These are phyloP conservation scores for Conticribra guillardii DNA, from an alignment of 108 stramenopile species.

Conservation along the genomic window DNA sequence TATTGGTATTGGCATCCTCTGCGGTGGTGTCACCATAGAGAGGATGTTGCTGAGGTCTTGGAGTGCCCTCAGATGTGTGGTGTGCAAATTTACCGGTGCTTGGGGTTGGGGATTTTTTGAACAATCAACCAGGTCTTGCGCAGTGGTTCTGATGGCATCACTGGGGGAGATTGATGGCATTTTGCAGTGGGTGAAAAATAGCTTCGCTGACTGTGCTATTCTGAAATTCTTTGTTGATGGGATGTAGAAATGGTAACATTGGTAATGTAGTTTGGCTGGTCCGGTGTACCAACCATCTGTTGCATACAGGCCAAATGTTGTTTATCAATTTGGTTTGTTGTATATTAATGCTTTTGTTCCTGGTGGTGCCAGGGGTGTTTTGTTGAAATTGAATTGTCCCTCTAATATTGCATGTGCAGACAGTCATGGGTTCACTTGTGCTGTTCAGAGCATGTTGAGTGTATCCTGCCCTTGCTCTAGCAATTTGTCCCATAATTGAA, in stretches of 20 bases:
- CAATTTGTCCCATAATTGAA: slow-evolving; percentile 40
- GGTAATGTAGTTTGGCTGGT: too few relatives aligned
- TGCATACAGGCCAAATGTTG: slow-evolving; percentile 23
- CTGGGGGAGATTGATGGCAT: background rate
- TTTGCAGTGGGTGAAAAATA: slow-evolving; percentile 2
- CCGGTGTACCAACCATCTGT: slow-evolving; percentile 42
- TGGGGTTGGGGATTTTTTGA: background rate
- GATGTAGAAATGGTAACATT: slow-evolving; percentile 7
- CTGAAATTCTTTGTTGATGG: background rate
- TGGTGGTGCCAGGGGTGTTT: background rate
- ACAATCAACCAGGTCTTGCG: background rate
- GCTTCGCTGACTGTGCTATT: slow-evolving; percentile 26
- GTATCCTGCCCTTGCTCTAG: slow-evolving; percentile 22
- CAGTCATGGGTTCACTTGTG: slow-evolving; percentile 38
- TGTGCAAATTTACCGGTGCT: background rate
- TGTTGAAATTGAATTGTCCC: slow-evolving; percentile 17
- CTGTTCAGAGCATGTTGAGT: slow-evolving; percentile 42
- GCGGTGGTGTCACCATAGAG: background rate
- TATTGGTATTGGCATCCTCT: too few relatives aligned
- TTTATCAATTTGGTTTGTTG: background rate
- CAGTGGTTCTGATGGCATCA: slow-evolving; percentile 10
- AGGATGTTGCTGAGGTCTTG: background rate
- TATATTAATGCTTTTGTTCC: slow-evolving; percentile 15
- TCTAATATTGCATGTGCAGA: slow-evolving; percentile 34
- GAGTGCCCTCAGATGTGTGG: background rate